Evolutionary conservation across 306 rosid species (phyloP).

Genomic region (Canavalia gladiata): DNA sequence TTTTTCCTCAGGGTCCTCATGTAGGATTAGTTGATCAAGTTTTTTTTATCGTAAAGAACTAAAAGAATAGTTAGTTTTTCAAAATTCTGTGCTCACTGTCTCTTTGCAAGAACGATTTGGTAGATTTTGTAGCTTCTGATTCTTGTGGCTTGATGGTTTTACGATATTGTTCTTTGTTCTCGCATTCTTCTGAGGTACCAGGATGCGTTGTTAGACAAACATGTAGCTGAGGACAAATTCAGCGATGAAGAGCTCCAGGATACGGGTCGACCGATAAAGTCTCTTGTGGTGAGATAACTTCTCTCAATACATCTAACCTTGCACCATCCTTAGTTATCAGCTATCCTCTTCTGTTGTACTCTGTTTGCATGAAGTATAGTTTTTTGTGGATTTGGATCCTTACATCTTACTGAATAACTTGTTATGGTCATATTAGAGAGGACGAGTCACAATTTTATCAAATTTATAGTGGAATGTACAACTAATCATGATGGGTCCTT

Average conservation of each 20-base stretch:
- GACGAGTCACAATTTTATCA: no score
- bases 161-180: background rate
- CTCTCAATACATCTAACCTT: background rate
- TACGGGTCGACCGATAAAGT: conserved; percentile 68
- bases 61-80: background rate
- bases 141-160: background rate
- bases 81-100: background rate
- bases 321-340: background rate
- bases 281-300: conserved; percentile 70
- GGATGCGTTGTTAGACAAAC: conserved; percentile 83
- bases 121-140: background rate
- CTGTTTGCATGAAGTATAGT: background rate
- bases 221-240: conserved; percentile 70
- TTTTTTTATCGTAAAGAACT: background rate
- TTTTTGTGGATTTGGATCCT: background rate
- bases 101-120: conserved; percentile 5
- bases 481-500: no score
- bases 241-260: conserved; percentile 63
- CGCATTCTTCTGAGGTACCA: conserved; percentile 36
- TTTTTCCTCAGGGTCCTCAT: background rate
- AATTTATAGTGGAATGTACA: no score
- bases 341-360: background rate
- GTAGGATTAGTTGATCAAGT: conserved; percentile 3
- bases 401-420: no score
- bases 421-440: no score